Percentiles rank a stretch among this genome's conserved stretches.
Conservation (phyloP, 805 yeast species). For the Kurtzmaniella cleridarum region DNA sequence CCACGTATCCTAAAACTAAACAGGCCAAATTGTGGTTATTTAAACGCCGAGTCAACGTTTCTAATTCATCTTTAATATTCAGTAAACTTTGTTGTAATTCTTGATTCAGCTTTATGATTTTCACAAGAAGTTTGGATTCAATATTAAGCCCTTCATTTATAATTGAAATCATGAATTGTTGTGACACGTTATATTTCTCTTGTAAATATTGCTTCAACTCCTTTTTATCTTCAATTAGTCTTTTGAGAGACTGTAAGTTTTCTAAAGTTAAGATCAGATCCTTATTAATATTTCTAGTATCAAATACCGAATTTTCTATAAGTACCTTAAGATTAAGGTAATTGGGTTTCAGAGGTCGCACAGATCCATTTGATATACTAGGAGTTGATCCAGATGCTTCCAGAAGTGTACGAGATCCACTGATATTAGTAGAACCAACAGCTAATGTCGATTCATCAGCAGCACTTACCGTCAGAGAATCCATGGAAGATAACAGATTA, state of each 20-base stretch:
- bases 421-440: too few relatives aligned
- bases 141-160: slow-evolving; percentile 14
- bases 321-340: slow-evolving; percentile 37
- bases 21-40: slow-evolving; percentile 41
- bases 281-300: slow-evolving; percentile 28
- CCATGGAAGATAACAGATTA: too few relatives aligned
- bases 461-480: too few relatives aligned
- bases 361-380: too few relatives aligned
- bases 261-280: slow-evolving; percentile 28
- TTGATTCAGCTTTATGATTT: slow-evolving; percentile 28
- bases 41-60: slow-evolving; percentile 19
- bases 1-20: slow-evolving; percentile 43
- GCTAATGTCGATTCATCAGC: too few relatives aligned
- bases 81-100: slow-evolving; percentile 26
- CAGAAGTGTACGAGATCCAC: too few relatives aligned
- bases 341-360: slow-evolving; percentile 16
- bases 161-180: slow-evolving; percentile 26
- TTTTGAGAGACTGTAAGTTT: slow-evolving; percentile 22
- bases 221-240: slow-evolving; percentile 21
- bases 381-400: too few relatives aligned
- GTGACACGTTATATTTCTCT: slow-evolving; percentile 25
- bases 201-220: slow-evolving; percentile 26
- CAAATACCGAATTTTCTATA: slow-evolving; percentile 41
- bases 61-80: slow-evolving; percentile 22
- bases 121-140: slow-evolving; percentile 23